A percentile compares a stretch with the other conserved stretches of the same genome.
These are phyloP conservation scores for Spergularia marina DNA, from an alignment of 148 eudicot species.

Conservation along the genomic window DNA sequence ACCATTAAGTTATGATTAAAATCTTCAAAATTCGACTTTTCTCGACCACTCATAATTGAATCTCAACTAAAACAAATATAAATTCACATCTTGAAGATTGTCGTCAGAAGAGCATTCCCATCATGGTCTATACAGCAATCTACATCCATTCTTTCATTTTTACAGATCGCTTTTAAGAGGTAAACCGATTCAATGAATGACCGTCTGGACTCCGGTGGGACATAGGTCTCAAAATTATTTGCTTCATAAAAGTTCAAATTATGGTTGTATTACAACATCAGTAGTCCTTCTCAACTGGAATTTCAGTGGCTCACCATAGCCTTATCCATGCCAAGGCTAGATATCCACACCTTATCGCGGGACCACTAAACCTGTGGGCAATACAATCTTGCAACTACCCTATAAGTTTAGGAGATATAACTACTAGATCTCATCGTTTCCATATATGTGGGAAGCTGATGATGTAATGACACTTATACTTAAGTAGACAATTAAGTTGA, in stretches of 20 bases:
- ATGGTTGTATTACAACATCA: conserved; percentile 12
- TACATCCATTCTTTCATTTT: neutral
- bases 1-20: no score
- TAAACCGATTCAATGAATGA: neutral
- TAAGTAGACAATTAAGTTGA: conserved; percentile 1
- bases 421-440: conserved; percentile 12
- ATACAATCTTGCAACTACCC: conserved; percentile 22
- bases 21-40: no score
- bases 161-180: neutral
- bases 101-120: no score
- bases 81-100: no score
- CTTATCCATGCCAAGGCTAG: conserved; percentile 7
- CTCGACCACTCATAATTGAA: no score
- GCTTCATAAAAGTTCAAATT: conserved; percentile 19
- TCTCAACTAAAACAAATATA: no score
- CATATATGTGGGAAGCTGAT: conserved; percentile 15
- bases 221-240: conserved; percentile 13
- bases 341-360: conserved; percentile 25
- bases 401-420: neutral
- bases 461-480: neutral
- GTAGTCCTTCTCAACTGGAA: conserved; percentile 16
- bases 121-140: no score
- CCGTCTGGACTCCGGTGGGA: neutral
- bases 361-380: conserved; percentile 20
- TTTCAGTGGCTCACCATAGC: conserved; percentile 24